Evolutionary conservation across 2,329 filamentous ascomycete genomes (phyloP), one percentile per base, ranked within the genome.

Genomic region (Diplocarpon mali): DNA sequence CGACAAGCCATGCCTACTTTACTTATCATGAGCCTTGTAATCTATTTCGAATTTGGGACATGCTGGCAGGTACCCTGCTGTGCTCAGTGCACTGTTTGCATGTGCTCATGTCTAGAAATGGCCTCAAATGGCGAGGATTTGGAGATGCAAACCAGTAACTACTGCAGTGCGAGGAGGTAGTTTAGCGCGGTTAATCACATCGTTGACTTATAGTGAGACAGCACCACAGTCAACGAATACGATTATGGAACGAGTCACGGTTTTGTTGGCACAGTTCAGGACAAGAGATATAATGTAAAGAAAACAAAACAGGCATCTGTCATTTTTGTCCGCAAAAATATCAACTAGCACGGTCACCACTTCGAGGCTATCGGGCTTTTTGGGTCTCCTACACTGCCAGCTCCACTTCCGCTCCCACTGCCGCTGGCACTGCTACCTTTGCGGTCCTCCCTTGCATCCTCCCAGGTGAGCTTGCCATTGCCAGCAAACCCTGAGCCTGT

Each of bases 301-400:
- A 8, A 45, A 35, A 45, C 24, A 44, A 45, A 40, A 27, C 38
- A 29, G 35, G 40, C 31, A 42, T 35, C 40, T 38, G 41, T 44
- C 38, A 40, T 20, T 42, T 17, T 38, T 42, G 32, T 36, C 35
- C 40, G 40, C 32, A 24, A 42, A 42, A 42, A 36, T n/a, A 36
- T 36, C 38, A 30, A 35, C 28, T 32, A 39, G n/a, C 15, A 44
- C 34, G 12, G 32, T 47, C 28, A 44, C 45, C 45, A 40, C 28
- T 20, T 43, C 46, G n/a, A 38, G 45, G 47, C 53, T 42, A 46
- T 38, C 6, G 73, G 75, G 57, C 76, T 79, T 48, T 66, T 67
- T 17, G 72, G 69, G 54, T 76, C 74, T 40, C 66, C 64, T 30
- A 67, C 58, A 55, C 72, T 74, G n/a, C 65, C 67, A 39, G 58